phyloP scores from a whole-genome alignment of 331 rosid species.

The Pyrus hybrid region DNA sequence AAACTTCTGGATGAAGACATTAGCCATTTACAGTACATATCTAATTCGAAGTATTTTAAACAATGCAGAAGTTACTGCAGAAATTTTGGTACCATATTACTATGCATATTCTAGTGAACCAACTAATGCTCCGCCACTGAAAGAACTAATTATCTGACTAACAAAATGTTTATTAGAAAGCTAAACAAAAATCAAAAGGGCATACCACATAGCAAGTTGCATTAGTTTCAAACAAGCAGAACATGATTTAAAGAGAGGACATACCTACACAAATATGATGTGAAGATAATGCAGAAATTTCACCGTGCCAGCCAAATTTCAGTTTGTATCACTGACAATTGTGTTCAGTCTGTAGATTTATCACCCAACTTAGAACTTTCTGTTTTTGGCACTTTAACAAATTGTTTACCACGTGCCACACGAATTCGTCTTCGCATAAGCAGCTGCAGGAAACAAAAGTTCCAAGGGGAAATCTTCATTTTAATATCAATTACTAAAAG shows the following conservation, averaged over 20 bases:
- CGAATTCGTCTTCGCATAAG: too few species aligned
- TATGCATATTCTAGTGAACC: not conserved
- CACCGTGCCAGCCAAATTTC: not conserved
- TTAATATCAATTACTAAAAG: not conserved
- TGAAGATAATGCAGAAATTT: not conserved
- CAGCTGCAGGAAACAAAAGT: constrained; percentile 32
- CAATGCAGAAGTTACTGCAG: not conserved
- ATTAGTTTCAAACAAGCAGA: constrained; percentile 7
- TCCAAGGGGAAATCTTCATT: not conserved
- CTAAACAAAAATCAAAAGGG: not conserved
- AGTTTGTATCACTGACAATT: constrained; percentile 19
- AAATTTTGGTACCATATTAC: not conserved
- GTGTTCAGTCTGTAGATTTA: constrained; percentile 26
- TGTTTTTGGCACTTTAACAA: constrained; percentile 43
- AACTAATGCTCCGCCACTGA: not conserved
- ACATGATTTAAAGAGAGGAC: constrained; percentile 1
- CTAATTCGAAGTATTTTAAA: not conserved
- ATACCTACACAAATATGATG: constrained; percentile 1
- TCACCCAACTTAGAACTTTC: constrained; percentile 33
- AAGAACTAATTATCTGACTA: not conserved
- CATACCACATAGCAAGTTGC: constrained; percentile 17
- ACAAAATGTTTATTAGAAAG: not conserved
- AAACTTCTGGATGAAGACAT: not conserved
- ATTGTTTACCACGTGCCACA: constrained; percentile 61
- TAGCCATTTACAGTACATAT: not conserved